phyloP scores from a whole-genome alignment of 805 yeast species.

The Teunomyces funiuensis region DNA sequence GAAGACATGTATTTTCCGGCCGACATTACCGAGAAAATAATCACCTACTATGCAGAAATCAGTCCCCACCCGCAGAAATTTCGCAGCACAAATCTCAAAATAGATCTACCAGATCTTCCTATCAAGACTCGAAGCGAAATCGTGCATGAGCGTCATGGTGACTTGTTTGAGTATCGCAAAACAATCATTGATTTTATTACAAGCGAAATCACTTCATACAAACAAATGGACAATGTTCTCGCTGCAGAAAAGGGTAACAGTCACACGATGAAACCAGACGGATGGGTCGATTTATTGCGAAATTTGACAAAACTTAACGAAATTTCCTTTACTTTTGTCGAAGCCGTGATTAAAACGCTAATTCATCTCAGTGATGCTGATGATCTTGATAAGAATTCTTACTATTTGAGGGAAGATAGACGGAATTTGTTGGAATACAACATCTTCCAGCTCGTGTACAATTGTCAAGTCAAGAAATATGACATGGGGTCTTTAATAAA shows the following conservation, averaged over 20 bases:
- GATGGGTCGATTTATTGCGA: not conserved
- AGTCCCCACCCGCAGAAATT: not conserved
- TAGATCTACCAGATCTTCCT: not conserved
- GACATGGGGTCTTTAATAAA: slow-evolving; percentile 14
- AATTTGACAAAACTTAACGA: not conserved
- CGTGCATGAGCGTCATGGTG: not conserved
- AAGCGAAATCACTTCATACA: not conserved
- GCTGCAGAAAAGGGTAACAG: not conserved
- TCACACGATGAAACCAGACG: not conserved
- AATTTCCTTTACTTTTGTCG: not conserved
- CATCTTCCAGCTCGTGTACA: slow-evolving; percentile 9
- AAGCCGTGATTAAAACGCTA: not conserved
- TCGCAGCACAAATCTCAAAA: not conserved
- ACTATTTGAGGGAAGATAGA: not conserved
- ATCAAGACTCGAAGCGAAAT: not conserved
- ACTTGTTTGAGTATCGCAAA: not conserved
- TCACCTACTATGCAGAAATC: not conserved
- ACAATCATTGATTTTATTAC: not conserved
- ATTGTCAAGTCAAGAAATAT: slow-evolving; percentile 6
- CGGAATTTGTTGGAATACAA: slow-evolving; percentile 1
- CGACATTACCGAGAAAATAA: slow-evolving; percentile 2
- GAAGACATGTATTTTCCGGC: not conserved
- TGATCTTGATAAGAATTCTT: not conserved
- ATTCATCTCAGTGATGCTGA: not conserved
- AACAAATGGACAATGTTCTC: not conserved